A percentile compares a stretch with the other conserved stretches of the same genome.
Conservation (phyloP, 2,329 filamentous ascomycete genomes). For the Thielaviopsis euricoi region DNA sequence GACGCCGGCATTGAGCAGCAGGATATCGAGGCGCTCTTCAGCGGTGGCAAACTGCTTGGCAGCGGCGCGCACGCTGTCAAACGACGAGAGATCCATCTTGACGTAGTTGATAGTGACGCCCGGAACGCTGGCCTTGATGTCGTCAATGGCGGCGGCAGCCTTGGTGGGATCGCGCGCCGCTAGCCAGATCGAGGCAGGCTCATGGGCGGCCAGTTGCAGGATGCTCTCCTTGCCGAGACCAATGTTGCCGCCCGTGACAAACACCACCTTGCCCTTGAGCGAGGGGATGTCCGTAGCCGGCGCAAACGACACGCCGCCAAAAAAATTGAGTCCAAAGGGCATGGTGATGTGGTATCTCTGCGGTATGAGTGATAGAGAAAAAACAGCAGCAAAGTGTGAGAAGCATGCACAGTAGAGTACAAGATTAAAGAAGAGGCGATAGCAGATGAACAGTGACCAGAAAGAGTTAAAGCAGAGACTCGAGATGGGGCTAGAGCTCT, state of each 20-base stretch:
- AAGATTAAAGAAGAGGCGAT: neutral
- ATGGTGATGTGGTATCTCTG: slow-evolving; percentile 7
- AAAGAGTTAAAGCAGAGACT: neutral
- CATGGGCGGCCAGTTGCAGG: slow-evolving; percentile 22
- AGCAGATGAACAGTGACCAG: neutral
- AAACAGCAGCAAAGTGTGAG: neutral
- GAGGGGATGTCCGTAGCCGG: slow-evolving; percentile 28
- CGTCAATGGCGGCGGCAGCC: slow-evolving; percentile 15
- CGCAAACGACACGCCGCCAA: slow-evolving; percentile 14
- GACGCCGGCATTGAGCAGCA: slow-evolving; percentile 30
- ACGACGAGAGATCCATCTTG: slow-evolving; percentile 23
- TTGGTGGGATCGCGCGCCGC: slow-evolving; percentile 28
- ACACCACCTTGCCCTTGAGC: slow-evolving; percentile 29
- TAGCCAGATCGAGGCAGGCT: slow-evolving; percentile 27
- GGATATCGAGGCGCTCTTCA: slow-evolving; percentile 19
- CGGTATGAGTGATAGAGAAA: slow-evolving; percentile 5
- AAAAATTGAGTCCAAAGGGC: slow-evolving; percentile 10
- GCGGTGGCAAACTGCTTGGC: slow-evolving; percentile 20
- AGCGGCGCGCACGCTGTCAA: slow-evolving; percentile 21
- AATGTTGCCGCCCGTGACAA: slow-evolving; percentile 27
- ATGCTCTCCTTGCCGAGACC: slow-evolving; percentile 24
- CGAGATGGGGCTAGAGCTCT: neutral
- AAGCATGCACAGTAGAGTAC: neutral
- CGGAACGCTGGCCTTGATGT: slow-evolving; percentile 8
- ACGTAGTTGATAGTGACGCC: slow-evolving; percentile 16